Evolutionary conservation across 768 basidiomycete genomes (phyloP).

Genomic region (Flagelloscypha sp.): DNA sequence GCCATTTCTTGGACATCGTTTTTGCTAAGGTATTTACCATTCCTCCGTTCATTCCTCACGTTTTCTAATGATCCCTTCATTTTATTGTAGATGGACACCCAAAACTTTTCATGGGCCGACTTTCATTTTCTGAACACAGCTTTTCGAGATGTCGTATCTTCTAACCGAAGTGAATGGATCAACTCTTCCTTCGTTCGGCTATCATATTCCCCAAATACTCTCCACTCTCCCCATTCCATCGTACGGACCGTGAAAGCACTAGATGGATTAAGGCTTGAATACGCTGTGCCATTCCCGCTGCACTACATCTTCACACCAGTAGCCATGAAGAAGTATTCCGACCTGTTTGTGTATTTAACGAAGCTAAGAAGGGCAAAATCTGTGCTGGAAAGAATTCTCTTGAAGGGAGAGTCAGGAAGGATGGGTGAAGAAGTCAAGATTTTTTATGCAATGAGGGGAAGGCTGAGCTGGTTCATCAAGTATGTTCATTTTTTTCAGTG

Average conservation of each 20-base stretch:
- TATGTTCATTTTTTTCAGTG: slow-evolving; percentile 28
- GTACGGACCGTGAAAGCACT: slow-evolving; percentile 53
- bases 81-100: slow-evolving; percentile 57
- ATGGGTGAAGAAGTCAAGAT: slow-evolving; percentile 46
- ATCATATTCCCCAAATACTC: slow-evolving; percentile 51
- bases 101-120: slow-evolving; percentile 59
- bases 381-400: slow-evolving; percentile 60
- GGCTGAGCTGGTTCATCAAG: slow-evolving; percentile 82
- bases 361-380: slow-evolving; percentile 69
- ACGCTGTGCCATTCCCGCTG: slow-evolving; percentile 73
- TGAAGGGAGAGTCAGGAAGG: slow-evolving; percentile 40
- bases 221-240: too few species aligned
- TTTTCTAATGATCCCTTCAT: neutral
- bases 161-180: slow-evolving; percentile 46
- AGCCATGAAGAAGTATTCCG: slow-evolving; percentile 49
- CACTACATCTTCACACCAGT: slow-evolving; percentile 66
- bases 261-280: slow-evolving; percentile 65
- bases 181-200: slow-evolving; percentile 64
- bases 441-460: slow-evolving; percentile 70
- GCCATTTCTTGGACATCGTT: slow-evolving; percentile 62
- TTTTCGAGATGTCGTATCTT: slow-evolving; percentile 58
- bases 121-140: slow-evolving; percentile 80
- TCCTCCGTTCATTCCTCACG: neutral
- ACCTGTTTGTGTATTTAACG: slow-evolving; percentile 63
- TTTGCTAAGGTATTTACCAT: slow-evolving; percentile 54